Evolutionary conservation across 306 rosid genomes (phyloP).

Genomic region (Astragalus glycyphyllos): DNA sequence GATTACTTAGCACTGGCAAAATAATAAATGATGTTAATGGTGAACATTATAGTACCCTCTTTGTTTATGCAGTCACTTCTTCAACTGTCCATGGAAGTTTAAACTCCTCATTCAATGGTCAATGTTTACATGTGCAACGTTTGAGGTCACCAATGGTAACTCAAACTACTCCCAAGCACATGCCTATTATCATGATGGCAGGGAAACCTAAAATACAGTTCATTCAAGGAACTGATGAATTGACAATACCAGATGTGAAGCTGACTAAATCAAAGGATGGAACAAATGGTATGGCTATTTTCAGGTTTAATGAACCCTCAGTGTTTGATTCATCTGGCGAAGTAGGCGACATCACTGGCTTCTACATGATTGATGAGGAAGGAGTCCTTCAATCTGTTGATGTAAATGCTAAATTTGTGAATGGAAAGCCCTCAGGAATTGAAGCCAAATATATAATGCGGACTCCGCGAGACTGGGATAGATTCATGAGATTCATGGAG

Average conservation of each 20-base stretch:
- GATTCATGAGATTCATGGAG: slow-evolving; percentile 99
- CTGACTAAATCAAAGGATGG: slow-evolving; percentile 94
- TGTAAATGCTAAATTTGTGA: slow-evolving; percentile 90
- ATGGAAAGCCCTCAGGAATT: slow-evolving; percentile 89
- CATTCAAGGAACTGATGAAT: slow-evolving; percentile 98
- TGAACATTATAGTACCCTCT: slow-evolving; percentile 25
- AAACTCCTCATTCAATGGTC: slow-evolving; percentile 73
- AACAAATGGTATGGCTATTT: slow-evolving; percentile 91
- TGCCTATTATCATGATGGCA: slow-evolving; percentile 67
- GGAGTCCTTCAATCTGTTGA: slow-evolving; percentile 93
- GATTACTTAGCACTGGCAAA: slow-evolving; percentile 12
- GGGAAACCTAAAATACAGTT: slow-evolving; percentile 80
- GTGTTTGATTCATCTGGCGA: slow-evolving; percentile 96
- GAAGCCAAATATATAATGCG: slow-evolving; percentile 96
- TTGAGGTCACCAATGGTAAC: slow-evolving; percentile 47
- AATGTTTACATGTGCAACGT: slow-evolving; percentile 50
- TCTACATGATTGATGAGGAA: slow-evolving; percentile 98
- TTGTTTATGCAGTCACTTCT: slow-evolving; percentile 52
- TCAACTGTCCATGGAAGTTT: slow-evolving; percentile 53
- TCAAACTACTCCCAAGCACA: slow-evolving; percentile 20
- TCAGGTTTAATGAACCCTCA: slow-evolving; percentile 90
- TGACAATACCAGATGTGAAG: slow-evolving; percentile 89
- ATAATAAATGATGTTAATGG: neutral
- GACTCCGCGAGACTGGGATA: slow-evolving; percentile 86
- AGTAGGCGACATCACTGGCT: slow-evolving; percentile 95